Evolutionary conservation across 352 stramenopile species (phyloP).

Genomic region (Pythium periplocum): DNA sequence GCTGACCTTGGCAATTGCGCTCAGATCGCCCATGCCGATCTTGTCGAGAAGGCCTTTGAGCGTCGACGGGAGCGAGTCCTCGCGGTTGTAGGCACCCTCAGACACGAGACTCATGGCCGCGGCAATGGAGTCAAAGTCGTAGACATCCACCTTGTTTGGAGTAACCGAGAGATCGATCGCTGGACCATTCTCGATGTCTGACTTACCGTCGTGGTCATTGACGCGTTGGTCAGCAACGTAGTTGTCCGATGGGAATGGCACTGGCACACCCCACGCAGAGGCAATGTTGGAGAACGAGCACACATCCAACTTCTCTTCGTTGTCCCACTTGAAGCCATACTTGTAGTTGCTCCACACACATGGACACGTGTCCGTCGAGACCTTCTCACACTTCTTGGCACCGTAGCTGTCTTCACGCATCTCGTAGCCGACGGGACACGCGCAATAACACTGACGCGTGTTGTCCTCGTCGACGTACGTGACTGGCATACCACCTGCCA

Average conservation of each 20-base stretch:
- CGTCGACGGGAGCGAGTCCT: not conserved
- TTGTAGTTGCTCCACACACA: constrained; percentile 37
- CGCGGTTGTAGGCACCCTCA: not conserved
- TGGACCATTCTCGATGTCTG: constrained; percentile 1
- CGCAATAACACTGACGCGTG: constrained; percentile 48
- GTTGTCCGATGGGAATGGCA: constrained; percentile 16
- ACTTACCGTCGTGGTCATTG: constrained; percentile 15
- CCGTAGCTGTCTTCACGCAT: constrained; percentile 15
- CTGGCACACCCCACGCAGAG: constrained; percentile 27
- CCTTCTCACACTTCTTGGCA: constrained; percentile 19
- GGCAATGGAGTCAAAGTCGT: not conserved
- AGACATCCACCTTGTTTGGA: not conserved
- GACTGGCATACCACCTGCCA: constrained; percentile 40
- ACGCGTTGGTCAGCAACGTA: constrained; percentile 19
- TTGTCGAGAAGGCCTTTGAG: not conserved
- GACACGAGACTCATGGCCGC: not conserved
- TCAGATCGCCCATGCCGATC: not conserved
- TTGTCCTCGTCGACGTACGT: constrained; percentile 31
- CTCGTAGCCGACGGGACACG: constrained; percentile 35
- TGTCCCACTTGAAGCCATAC: constrained; percentile 21
- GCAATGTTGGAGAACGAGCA: constrained; percentile 34
- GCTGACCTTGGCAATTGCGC: not conserved
- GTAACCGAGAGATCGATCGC: constrained; percentile 13
- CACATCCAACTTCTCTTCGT: constrained; percentile 16
- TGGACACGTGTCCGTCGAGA: constrained; percentile 24